A percentile compares a stretch with the other conserved stretches of the same genome.
Evolutionary conservation across 1,284 basidiomycete genomes (phyloP).

Genomic region (Sanguinoderma infundibulare): DNA sequence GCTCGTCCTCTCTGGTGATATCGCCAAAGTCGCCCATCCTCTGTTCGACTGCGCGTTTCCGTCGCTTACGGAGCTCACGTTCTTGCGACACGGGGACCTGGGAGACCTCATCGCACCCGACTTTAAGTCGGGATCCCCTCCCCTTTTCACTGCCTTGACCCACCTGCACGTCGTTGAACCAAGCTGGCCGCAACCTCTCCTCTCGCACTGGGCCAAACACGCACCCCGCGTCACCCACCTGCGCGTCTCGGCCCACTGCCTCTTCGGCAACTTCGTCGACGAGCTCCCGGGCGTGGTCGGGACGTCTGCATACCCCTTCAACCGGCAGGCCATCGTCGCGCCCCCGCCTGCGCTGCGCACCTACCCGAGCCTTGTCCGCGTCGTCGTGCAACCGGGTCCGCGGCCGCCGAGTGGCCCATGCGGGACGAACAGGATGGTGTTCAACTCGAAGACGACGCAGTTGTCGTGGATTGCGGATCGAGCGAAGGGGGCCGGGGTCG

Average conservation of each 20-base stretch:
- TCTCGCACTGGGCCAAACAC: background rate
- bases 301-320: background rate
- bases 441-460: background rate
- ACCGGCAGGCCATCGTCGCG: background rate
- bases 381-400: constrained; percentile 4
- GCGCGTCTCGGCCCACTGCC: background rate
- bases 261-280: background rate
- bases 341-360: background rate
- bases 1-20: background rate
- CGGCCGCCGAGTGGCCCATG: background rate
- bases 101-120: background rate
- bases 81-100: background rate
- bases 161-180: constrained; percentile 11
- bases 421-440: background rate
- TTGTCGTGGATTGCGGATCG: background rate
- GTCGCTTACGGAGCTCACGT: constrained; percentile 6
- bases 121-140: background rate
- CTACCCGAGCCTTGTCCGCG: constrained; percentile 1
- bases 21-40: background rate
- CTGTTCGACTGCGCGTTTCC: constrained; percentile 7
- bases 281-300: background rate
- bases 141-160: constrained; percentile 10
- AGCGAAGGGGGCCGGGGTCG: background rate
- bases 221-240: constrained; percentile 10
- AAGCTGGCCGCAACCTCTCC: background rate